Conservation (phyloP, 768 basidiomycete genomes). For the Leccinum olivaceopallidum region DNA sequence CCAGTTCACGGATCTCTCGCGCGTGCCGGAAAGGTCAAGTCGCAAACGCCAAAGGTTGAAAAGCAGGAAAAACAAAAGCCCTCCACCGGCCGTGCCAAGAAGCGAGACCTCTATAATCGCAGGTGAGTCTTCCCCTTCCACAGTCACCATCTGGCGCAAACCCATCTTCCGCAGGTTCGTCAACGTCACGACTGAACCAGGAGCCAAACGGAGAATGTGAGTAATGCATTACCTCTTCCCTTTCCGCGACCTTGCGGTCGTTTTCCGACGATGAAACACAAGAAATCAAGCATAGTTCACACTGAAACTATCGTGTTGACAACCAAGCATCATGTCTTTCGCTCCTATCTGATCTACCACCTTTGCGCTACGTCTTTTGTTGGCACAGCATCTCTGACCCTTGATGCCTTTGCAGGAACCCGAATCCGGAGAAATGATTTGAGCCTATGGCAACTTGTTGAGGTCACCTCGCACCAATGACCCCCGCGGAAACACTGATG, state of each 20-base stretch:
- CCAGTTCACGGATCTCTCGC: slow-evolving; percentile 99
- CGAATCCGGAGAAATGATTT: slow-evolving; percentile 6
- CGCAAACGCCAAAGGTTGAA: slow-evolving; percentile 96
- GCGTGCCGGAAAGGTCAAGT: slow-evolving; percentile 99
- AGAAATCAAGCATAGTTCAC: slow-evolving; percentile 90
- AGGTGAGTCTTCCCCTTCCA: slow-evolving; percentile 51
- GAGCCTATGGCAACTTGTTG: neutral
- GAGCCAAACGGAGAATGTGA: slow-evolving; percentile 94
- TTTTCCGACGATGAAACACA: slow-evolving; percentile 26
- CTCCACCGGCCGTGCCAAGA: slow-evolving; percentile 96
- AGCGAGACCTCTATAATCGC: slow-evolving; percentile 90
- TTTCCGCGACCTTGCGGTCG: slow-evolving; percentile 22
- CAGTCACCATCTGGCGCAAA: neutral
- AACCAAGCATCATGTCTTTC: slow-evolving; percentile 93
- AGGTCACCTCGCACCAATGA: neutral
- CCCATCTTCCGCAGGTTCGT: slow-evolving; percentile 60
- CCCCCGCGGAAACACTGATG: neutral
- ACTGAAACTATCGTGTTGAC: slow-evolving; percentile 87
- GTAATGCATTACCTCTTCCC: slow-evolving; percentile 50
- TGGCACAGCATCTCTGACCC: slow-evolving; percentile 5
- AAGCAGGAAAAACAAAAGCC: slow-evolving; percentile 98
- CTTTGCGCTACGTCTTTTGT: neutral
- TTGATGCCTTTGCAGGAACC: slow-evolving; percentile 16
- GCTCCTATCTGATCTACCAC: slow-evolving; percentile 94
- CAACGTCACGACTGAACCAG: slow-evolving; percentile 84